phyloP scores from a whole-genome alignment of 2,329 filamentous ascomycete genomes.

The Ophiostoma ips region DNA sequence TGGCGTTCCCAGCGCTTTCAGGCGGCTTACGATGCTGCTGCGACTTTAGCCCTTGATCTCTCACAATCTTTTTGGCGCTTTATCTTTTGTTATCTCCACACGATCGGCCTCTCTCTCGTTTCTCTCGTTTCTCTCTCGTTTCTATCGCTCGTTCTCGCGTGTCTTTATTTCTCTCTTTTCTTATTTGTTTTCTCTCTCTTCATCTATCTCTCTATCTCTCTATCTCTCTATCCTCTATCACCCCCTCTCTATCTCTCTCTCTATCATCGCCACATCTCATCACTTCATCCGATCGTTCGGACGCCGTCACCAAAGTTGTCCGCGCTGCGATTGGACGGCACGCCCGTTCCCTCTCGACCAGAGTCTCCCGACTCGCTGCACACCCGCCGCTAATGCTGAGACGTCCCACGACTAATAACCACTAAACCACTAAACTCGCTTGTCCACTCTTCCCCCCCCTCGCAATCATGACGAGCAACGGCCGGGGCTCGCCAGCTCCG shows the following conservation, averaged over 20 bases:
- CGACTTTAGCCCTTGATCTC: background rate
- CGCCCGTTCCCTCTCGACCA: too few species aligned
- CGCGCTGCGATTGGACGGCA: constrained; percentile 5
- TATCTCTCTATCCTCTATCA: too few species aligned
- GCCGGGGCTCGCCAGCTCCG: constrained; percentile 12
- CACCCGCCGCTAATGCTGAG: too few species aligned
- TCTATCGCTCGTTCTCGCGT: background rate
- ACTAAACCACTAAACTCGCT: background rate
- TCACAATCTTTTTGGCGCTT: background rate
- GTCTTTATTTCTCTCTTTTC: background rate
- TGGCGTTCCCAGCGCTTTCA: background rate
- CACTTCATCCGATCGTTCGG: too few species aligned
- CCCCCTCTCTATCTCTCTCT: too few species aligned
- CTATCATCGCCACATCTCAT: too few species aligned
- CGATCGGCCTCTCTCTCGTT: background rate
- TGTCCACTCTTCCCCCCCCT: background rate
- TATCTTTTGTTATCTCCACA: background rate
- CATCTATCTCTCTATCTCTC: too few species aligned
- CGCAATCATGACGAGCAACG: constrained; percentile 9
- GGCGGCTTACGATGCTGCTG: background rate
- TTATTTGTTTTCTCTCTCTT: background rate
- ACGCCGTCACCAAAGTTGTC: constrained; percentile 3
- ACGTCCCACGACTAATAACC: background rate
- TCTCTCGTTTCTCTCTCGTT: background rate
- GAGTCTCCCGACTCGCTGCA: too few species aligned